Conservation (phyloP, 768 basidiomycete species). For the Tremella yokohamensis region DNA sequence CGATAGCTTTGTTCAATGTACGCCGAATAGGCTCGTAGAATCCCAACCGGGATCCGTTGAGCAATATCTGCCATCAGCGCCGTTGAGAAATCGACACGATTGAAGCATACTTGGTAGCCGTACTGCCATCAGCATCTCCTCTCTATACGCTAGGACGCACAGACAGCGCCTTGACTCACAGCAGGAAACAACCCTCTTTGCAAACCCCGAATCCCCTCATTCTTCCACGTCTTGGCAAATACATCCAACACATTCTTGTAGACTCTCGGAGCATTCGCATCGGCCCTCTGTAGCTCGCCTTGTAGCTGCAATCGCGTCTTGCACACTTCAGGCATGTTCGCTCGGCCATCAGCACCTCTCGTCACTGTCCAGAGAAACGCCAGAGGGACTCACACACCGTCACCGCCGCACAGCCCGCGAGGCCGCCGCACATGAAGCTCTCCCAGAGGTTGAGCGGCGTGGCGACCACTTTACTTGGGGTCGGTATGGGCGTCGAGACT, state of each 20-base stretch:
- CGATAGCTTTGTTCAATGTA: constrained; percentile 65
- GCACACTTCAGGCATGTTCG: constrained; percentile 59
- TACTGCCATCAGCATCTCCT: constrained; percentile 54
- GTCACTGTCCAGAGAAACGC: not conserved
- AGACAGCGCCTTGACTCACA: constrained; percentile 55
- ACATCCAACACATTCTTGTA: constrained; percentile 90
- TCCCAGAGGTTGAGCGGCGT: constrained; percentile 34
- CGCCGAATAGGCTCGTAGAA: constrained; percentile 92
- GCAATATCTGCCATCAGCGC: constrained; percentile 62
- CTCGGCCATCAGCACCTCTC: constrained; percentile 10
- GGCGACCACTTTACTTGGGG: constrained; percentile 16
- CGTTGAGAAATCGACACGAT: not conserved
- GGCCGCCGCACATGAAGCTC: constrained; percentile 74
- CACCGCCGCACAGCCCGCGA: constrained; percentile 89
- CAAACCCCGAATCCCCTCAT: constrained; percentile 85
- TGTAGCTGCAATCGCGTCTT: constrained; percentile 96
- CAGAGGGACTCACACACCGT: constrained; percentile 46
- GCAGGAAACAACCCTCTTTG: constrained; percentile 89
- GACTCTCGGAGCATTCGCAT: constrained; percentile 57
- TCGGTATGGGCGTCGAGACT: constrained; percentile 14
- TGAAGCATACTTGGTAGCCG: constrained; percentile 71
- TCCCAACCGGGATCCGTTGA: constrained; percentile 92
- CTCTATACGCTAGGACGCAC: not conserved
- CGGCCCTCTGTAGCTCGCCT: constrained; percentile 80
- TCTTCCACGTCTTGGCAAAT: constrained; percentile 75